A percentile compares a stretch with the other conserved stretches of the same genome.
phyloP scores from a whole-genome alignment of 148 eudicot genomes.

The Vaccinium macrocarpon region DNA sequence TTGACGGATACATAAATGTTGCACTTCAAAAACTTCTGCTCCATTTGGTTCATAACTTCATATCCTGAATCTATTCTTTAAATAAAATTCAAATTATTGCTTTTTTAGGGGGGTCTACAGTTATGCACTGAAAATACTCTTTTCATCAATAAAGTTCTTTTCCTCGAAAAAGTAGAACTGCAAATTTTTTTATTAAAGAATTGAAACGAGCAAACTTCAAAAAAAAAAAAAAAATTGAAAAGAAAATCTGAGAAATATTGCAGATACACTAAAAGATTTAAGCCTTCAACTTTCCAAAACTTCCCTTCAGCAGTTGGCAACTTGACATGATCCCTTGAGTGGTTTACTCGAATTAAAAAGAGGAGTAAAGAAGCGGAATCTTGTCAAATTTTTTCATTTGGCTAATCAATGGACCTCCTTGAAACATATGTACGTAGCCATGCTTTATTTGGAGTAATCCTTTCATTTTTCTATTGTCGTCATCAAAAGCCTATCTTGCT shows the following conservation, averaged over 20 bases:
- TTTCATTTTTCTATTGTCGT: neutral
- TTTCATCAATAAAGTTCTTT: neutral
- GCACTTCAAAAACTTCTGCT: neutral
- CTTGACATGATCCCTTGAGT: neutral
- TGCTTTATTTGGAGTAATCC: neutral
- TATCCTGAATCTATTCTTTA: neutral
- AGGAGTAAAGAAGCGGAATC: neutral
- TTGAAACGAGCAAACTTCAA: neutral
- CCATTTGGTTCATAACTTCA: neutral
- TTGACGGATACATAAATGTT: neutral
- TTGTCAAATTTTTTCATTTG: neutral
- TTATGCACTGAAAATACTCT: neutral
- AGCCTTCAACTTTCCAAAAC: neutral
- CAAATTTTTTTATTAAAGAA: neutral
- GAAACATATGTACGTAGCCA: neutral
- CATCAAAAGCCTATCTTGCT: neutral
- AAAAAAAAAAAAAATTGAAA: neutral
- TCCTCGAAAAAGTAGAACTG: neutral
- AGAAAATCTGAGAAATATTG: neutral
- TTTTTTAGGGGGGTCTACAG: neutral
- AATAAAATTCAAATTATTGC: neutral
- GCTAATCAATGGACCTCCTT: neutral
- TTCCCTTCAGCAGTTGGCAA: neutral
- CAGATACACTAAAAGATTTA: neutral
- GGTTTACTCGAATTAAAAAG: neutral